phyloP scores from a whole-genome alignment of 495 filamentous ascomycete genomes.

The Sabuloglossum arenarium region DNA sequence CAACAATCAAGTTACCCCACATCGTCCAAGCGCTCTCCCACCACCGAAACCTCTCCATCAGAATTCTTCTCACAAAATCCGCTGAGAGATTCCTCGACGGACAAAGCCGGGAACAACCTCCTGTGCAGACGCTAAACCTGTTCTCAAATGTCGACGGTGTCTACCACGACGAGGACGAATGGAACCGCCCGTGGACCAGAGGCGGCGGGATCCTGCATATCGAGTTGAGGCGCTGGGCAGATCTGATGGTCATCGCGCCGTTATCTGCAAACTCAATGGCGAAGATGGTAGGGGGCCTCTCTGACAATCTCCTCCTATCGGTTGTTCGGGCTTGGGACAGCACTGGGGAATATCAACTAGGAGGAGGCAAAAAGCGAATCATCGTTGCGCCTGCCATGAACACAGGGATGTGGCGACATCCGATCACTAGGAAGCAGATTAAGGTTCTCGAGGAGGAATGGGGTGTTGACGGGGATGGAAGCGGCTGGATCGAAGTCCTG shows the following conservation, averaged over 20 bases:
- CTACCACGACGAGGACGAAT: conserved; percentile 64
- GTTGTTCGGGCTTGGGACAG: conserved; percentile 84
- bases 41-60: conserved; percentile 47
- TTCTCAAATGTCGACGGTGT: conserved; percentile 46
- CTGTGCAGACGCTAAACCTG: conserved; percentile 25
- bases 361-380: conserved; percentile 26
- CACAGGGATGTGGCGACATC: conserved; percentile 78
- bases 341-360: conserved; percentile 32
- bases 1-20: conserved; percentile 72
- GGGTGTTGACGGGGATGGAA: conserved; percentile 22
- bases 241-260: conserved; percentile 64
- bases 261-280: conserved; percentile 61
- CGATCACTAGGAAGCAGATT: conserved; percentile 53
- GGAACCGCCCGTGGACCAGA: conserved; percentile 49
- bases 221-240: conserved; percentile 58
- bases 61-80: conserved; percentile 51
- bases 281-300: conserved; percentile 47
- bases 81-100: conserved; percentile 50
- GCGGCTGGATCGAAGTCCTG: conserved; percentile 61
- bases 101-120: conserved; percentile 49
- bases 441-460: conserved; percentile 50
- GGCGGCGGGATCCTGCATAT: conserved; percentile 63
- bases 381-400: conserved; percentile 66
- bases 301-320: conserved; percentile 44
- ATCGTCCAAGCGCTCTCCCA: conserved; percentile 39